Base-by-base conservation (phyloP, 495 filamentous ascomycete species). In the Glutinoglossum americanum region DNA sequence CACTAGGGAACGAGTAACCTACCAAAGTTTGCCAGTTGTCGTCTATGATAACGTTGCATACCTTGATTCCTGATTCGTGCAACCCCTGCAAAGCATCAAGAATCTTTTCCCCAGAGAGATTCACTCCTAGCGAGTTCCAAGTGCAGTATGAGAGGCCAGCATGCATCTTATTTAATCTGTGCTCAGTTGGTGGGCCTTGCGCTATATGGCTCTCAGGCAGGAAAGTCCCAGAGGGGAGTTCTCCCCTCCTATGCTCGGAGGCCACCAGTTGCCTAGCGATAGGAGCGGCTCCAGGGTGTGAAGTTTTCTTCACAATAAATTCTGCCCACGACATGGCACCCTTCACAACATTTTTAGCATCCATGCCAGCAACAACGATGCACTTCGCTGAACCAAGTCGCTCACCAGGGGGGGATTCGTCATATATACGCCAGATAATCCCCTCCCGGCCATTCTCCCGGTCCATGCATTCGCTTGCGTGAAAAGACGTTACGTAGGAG, bases 11-110 rank as follows among this genome's bases (percentile, higher is more conserved):
- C 53, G 51, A 44, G 35, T 15, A 17, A 64, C 56, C 9, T 59
- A 65, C 66, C 45, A 94, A 73, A 23, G 82, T 77, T 68, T 98
- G 92, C 92, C 92, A 98, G 63, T 94, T 94, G 65, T 98, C 92
- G 62, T 97, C 90, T 56, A 96, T 92, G 58, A 95, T 94, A 0
- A 97, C 70, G 60, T 80, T 88, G 3, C 79, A 79, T 45, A 96
- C 76, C 13, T 80, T 79, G 62, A 98, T 85, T 1, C 80, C 79
- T 54, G 85, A 74, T 21, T 80, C 69, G 30, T 83, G 77, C 53
- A 97, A 70, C 0, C 73, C 70, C 59, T 85, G 76, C 10, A 98
- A 71, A 13, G 89, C 87, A 28, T 77, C 65, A 25, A 88, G 64
- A 26, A 98, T 79, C 63, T 85, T 92, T 3, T 86, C 73, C 60